Percentiles rank a stretch among this genome's conserved stretches.
These are phyloP conservation scores for Hygrophoropsis aurantiaca DNA, from an alignment of 768 basidiomycete genomes.

Conservation along the genomic window DNA sequence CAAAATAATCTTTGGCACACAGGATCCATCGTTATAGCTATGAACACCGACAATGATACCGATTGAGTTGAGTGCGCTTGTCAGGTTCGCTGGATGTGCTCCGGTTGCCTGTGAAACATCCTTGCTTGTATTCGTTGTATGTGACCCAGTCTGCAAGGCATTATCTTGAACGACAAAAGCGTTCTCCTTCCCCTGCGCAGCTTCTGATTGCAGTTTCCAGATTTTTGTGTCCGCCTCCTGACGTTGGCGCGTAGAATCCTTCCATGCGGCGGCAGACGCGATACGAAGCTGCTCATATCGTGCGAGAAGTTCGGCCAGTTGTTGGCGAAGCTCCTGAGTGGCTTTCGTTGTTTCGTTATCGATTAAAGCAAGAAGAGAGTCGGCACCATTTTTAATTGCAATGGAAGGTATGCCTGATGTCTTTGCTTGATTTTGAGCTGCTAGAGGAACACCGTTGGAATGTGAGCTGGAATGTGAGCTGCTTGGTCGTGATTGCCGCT, in stretches of 20 bases:
- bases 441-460: not conserved
- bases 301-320: not conserved
- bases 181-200: not conserved
- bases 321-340: not conserved
- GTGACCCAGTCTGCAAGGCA: not conserved
- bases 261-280: not conserved
- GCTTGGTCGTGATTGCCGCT: not conserved
- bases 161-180: not conserved
- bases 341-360: slow-evolving; percentile 2
- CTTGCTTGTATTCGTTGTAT: not conserved
- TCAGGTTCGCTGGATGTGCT: not conserved
- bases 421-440: not conserved
- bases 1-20: not conserved
- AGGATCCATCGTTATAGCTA: not conserved
- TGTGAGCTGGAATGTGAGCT: not conserved
- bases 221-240: not conserved
- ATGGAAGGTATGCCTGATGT: not conserved
- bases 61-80: not conserved
- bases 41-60: slow-evolving; percentile 2
- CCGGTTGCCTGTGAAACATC: slow-evolving; percentile 1
- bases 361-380: slow-evolving; percentile 1
- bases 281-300: not conserved
- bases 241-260: not conserved
- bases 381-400: slow-evolving; percentile 1
- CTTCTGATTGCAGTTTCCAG: not conserved